Evolutionary conservation across 768 basidiomycete genomes (phyloP).

Genomic region (Rhizopogon salebrosus): DNA sequence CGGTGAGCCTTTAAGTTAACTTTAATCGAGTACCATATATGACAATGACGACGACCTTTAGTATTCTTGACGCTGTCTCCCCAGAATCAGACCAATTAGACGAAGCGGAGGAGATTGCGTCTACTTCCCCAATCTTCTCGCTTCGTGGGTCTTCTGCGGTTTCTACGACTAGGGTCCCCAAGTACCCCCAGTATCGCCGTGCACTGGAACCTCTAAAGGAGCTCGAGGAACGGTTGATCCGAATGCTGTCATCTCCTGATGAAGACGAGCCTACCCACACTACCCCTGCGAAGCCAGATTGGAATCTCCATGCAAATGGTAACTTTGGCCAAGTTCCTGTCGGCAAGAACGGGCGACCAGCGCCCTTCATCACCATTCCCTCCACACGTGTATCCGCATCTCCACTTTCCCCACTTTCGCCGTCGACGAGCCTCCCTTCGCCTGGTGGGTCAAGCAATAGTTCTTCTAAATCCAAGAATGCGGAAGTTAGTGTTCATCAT

Average conservation of each 20-base stretch:
- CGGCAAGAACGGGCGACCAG: constrained; percentile 39
- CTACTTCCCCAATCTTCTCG: constrained; percentile 47
- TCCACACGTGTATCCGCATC: constrained; percentile 16
- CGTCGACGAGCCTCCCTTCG: constrained; percentile 19
- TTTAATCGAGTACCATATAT: background rate
- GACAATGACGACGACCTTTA: constrained; percentile 19
- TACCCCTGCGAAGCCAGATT: constrained; percentile 31
- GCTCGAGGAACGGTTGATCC: constrained; percentile 66
- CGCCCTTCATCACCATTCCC: constrained; percentile 31
- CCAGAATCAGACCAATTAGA: constrained; percentile 57
- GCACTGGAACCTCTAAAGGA: constrained; percentile 64
- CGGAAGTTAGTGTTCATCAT: constrained; percentile 57
- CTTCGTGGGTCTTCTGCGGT: constrained; percentile 37
- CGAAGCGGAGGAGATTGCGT: constrained; percentile 54
- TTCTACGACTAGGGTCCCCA: constrained; percentile 43
- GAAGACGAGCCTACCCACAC: constrained; percentile 63
- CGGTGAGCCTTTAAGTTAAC: constrained; percentile 39
- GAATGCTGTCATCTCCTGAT: constrained; percentile 61
- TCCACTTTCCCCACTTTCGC: constrained; percentile 22
- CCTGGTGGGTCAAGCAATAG: constrained; percentile 26
- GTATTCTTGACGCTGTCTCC: constrained; percentile 71
- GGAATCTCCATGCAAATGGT: constrained; percentile 28
- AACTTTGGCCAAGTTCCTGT: constrained; percentile 8
- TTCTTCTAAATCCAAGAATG: constrained; percentile 31
- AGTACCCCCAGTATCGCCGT: constrained; percentile 57